Base-by-base conservation (phyloP, 768 basidiomycete species). In the Auricularia auricula-judae region DNA sequence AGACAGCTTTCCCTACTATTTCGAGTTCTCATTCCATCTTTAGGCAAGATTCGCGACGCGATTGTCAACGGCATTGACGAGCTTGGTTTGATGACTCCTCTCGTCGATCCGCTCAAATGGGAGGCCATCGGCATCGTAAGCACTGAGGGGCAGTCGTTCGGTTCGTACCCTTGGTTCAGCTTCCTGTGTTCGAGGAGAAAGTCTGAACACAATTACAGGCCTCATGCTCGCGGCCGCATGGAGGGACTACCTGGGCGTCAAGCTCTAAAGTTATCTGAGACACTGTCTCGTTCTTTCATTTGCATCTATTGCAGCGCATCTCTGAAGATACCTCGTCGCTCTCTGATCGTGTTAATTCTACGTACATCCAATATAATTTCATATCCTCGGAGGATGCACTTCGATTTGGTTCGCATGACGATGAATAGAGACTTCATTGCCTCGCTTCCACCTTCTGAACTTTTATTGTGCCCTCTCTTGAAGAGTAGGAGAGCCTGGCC, bases 21-120 rank as follows among this genome's bases (percentile, higher is more conserved):
- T 29, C 29, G 29, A 29, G 29, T 29, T 16, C 47, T 14, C 47
- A 51, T 5, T 51, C 21, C 18, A 12, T 51, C 47, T 51, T 5
- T 18, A 51, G 67, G 69, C 14, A 72, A 70, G 34, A 69, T 78
- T 33, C 73, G 76, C 58, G 65, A 71, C 34, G 73, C 75, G 4
- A 72, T 75, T 23, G 67, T 73, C 23, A 36, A 66, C n/a, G 67
- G 72, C 42, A 70, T 78, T 65, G 74, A 76, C 65, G 72, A 75
- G 35, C 72, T 76, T 7, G 78, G 78, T 34, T 71, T 71, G 58
- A 64, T 79, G 16, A 74, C 70, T n/a, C 73, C 75, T 18, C 71
- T 76, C 7, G 76, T 77, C 36, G 71, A 79, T 65, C 77, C 78
- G 1, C 67, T 75, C 23, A 67, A 67, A 47, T 79, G 76, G 70